Evolutionary conservation across 129 eudicot genomes (phyloP).

Genomic region (Tanacetum coccineum): DNA sequence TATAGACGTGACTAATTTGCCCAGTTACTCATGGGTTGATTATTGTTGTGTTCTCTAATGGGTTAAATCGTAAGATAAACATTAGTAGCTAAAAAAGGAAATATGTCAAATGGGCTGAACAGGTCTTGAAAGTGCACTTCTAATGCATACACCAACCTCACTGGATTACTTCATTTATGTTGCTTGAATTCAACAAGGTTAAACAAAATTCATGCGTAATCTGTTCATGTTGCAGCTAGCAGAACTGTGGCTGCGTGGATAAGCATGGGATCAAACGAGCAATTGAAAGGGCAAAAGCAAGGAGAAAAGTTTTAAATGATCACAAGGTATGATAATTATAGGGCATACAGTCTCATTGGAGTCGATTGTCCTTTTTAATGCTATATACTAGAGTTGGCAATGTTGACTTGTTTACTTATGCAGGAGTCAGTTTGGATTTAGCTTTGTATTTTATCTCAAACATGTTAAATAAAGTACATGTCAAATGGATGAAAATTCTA

Average conservation of each 20-base stretch:
- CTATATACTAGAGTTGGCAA: background rate
- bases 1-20: too few species aligned
- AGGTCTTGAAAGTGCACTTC: too few species aligned
- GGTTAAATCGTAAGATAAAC: too few species aligned
- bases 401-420: too few species aligned
- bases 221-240: constrained; percentile 58
- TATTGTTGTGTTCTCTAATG: too few species aligned
- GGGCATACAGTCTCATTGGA: constrained; percentile 2
- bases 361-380: too few species aligned
- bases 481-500: background rate
- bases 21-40: too few species aligned
- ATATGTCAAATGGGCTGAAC: too few species aligned
- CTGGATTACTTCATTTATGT: background rate
- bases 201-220: constrained; percentile 8
- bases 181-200: background rate
- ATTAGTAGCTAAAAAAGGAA: too few species aligned
- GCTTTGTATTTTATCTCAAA: background rate
- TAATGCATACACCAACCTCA: too few species aligned
- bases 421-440: too few species aligned
- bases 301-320: constrained; percentile 43
- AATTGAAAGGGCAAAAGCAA: constrained; percentile 72
- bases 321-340: constrained; percentile 46
- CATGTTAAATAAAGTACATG: background rate
- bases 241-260: constrained; percentile 81
- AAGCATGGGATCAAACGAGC: constrained; percentile 87